Conservation (phyloP, 176 grass and related monocot species). For the Stipa capillata region DNA sequence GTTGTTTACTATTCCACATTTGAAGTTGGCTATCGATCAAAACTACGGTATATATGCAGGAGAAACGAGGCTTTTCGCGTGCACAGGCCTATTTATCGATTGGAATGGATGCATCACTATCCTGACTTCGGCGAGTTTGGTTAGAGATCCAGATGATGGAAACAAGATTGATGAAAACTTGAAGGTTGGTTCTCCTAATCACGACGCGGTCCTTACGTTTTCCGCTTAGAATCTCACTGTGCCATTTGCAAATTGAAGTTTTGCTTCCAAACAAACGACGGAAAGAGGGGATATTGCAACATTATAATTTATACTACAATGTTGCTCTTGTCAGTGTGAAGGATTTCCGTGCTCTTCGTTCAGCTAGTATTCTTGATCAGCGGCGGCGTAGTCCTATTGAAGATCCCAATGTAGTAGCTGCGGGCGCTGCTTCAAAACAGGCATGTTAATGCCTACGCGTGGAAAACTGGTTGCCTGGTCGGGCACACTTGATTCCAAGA, state of each 20-base stretch:
- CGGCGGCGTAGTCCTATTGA: neutral
- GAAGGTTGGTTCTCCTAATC: neutral
- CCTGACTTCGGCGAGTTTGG: slow-evolving; percentile 4
- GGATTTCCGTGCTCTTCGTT: neutral
- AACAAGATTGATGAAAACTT: neutral
- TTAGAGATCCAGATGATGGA: neutral
- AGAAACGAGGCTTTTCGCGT: neutral
- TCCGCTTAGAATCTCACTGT: neutral
- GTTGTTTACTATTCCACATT: neutral
- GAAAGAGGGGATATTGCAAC: neutral
- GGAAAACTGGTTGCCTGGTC: neutral
- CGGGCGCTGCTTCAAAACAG: neutral
- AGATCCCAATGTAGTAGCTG: neutral
- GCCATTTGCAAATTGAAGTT: slow-evolving; percentile 3
- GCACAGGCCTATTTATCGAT: neutral
- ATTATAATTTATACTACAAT: neutral
- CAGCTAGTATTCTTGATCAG: neutral
- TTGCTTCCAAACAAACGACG: neutral
- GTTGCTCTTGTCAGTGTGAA: neutral
- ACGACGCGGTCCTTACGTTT: neutral
- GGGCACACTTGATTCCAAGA: neutral
- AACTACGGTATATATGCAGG: neutral
- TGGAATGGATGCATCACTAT: neutral
- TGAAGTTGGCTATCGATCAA: neutral
- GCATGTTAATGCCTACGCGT: neutral